Evolutionary conservation across 768 basidiomycete species (phyloP).

Genomic region (Chalciporus piperatus): DNA sequence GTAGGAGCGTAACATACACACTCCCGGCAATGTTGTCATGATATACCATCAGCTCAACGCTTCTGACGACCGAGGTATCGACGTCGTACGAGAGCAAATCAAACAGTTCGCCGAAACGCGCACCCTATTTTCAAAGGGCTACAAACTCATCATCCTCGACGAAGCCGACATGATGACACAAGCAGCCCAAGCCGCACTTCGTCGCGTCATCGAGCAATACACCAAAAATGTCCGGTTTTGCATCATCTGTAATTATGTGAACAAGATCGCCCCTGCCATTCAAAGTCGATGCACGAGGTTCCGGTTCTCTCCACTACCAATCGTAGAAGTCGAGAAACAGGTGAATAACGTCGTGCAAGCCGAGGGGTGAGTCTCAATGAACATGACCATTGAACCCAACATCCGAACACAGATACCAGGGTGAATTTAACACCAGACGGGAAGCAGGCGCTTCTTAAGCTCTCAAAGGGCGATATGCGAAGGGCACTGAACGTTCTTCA

Average conservation of each 20-base stretch:
- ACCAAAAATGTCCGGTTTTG: conserved; percentile 99
- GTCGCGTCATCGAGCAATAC: conserved; percentile 97
- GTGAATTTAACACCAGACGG: conserved; percentile 87
- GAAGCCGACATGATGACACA: conserved; percentile 99
- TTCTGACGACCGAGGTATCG: conserved; percentile 97
- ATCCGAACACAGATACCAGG: conserved; percentile 39
- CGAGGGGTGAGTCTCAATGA: conserved; percentile 61
- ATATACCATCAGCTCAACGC: conserved; percentile 74
- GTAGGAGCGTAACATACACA: conserved; percentile 37
- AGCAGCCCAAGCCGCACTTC: conserved; percentile 92
- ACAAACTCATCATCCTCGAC: conserved; percentile 96
- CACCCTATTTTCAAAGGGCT: conserved; percentile 87
- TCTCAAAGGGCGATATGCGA: conserved; percentile 98
- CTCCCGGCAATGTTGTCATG: background rate
- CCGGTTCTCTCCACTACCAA: conserved; percentile 91
- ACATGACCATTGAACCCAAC: background rate
- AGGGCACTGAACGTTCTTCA: conserved; percentile 94
- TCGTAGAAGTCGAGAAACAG: conserved; percentile 80
- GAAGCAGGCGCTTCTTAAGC: conserved; percentile 82
- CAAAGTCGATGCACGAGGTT: conserved; percentile 98
- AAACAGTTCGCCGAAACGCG: conserved; percentile 98
- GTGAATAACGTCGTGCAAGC: conserved; percentile 73
- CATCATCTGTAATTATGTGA: conserved; percentile 99
- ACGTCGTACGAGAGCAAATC: conserved; percentile 97
- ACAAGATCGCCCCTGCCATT: conserved; percentile 97